phyloP scores from a whole-genome alignment of 2,329 filamentous ascomycete species.

The Pleoardoris graminearum region DNA sequence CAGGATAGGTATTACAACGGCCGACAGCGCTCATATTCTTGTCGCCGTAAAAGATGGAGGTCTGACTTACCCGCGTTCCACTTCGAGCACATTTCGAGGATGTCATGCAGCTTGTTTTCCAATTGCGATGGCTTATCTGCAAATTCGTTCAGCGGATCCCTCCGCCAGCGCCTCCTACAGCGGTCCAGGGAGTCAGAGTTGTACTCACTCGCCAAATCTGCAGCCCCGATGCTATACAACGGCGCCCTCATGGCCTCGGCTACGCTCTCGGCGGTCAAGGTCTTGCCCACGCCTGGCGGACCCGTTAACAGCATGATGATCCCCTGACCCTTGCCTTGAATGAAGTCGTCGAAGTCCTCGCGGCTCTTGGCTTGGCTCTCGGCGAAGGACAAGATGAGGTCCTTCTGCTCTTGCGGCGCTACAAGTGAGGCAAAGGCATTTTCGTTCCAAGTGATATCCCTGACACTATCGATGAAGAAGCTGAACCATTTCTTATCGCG shows the following conservation, averaged over 20 bases:
- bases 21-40: not conserved
- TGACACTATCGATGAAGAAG: constrained; percentile 45
- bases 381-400: constrained; percentile 62
- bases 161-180: no score
- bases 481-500: constrained; percentile 34
- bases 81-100: constrained; percentile 76
- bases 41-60: not conserved
- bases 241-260: constrained; percentile 32
- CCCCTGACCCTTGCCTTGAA: constrained; percentile 36
- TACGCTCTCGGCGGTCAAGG: constrained; percentile 32
- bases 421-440: constrained; percentile 52
- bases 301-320: constrained; percentile 44
- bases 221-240: constrained; percentile 74
- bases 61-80: constrained; percentile 51
- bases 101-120: constrained; percentile 76
- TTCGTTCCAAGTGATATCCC: constrained; percentile 50
- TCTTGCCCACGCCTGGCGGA: constrained; percentile 52
- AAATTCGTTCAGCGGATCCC: not conserved
- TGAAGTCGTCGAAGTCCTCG: constrained; percentile 44
- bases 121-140: constrained; percentile 48
- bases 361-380: constrained; percentile 64
- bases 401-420: constrained; percentile 27
- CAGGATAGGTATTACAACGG: not conserved
- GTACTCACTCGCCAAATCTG: constrained; percentile 65
- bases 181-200: no score